Base-by-base conservation (phyloP, 352 stramenopile genomes). In the Globisporangium uncinulatum region DNA sequence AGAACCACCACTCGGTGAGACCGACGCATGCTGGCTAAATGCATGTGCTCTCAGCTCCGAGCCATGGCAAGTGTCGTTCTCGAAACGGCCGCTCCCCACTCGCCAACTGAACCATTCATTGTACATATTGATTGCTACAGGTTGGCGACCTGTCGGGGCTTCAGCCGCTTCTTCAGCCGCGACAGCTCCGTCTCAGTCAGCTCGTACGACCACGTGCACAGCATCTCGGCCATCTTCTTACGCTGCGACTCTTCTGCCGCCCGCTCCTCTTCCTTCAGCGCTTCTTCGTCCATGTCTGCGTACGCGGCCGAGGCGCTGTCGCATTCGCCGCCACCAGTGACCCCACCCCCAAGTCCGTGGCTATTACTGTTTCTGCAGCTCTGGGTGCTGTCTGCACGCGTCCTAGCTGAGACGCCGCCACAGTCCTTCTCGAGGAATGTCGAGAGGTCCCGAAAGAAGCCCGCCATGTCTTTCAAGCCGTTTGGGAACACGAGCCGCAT, bases 401-500 rank as follows among this genome's bases (percentile, higher is more conserved):
- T 21, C 6, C n/a, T 13, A 39, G 34, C 5, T 6, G 34, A 8
- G 34, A 39, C 32, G 21, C 78, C 71, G 11, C 63, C 63, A 43
- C 69, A 62, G 58, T 78, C 67, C 54, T 85, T 86, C 55, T 92
- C 82, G 11, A 92, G 32, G 48, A 76, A 92, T 11, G 73, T 85
- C 9, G 82, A 79, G 15, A 92, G 54, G 50, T 92, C 82, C 29
- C 86, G 87, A 57, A 89, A 92, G 49, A 92, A 89, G 0, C 70
- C 67, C 6, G 79, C 65, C 59, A 92, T 72, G 59, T 92, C 82
- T 54, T 88, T 89, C 32, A 82, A 71, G 6, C 82, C 82, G 32
- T 81, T 87, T 6, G 82, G 81, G 51, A 92, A 86, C 6, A 88
- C 62, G 4, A 37, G 47, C 6, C 79, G 79, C 71, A 92, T 87